Conservation (phyloP, 1,284 basidiomycete species). For the Polyporus tsugae region DNA sequence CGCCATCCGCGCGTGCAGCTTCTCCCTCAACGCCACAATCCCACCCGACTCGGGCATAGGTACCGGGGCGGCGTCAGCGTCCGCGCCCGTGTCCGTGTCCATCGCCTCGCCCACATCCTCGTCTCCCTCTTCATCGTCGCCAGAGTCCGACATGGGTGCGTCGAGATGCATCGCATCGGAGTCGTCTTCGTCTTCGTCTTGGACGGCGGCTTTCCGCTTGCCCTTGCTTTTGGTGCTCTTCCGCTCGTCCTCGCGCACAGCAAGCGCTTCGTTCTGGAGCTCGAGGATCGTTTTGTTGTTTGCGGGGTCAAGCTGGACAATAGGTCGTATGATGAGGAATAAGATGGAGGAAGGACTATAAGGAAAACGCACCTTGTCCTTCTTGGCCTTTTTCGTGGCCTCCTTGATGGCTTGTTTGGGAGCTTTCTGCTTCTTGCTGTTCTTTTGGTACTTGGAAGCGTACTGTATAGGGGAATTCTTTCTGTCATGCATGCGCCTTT, state of each 20-base stretch:
- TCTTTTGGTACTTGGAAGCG: slow-evolving; percentile 86
- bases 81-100: slow-evolving; percentile 29
- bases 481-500: neutral
- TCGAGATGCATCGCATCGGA: slow-evolving; percentile 49
- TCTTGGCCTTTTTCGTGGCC: slow-evolving; percentile 83
- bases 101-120: slow-evolving; percentile 39
- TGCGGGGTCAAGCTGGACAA: slow-evolving; percentile 78
- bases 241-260: slow-evolving; percentile 38
- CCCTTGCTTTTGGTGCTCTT: slow-evolving; percentile 46
- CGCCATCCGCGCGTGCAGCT: slow-evolving; percentile 82
- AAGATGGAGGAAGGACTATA: neutral
- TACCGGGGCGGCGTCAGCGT: slow-evolving; percentile 44
- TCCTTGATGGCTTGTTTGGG: slow-evolving; percentile 88
- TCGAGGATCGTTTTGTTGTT: slow-evolving; percentile 87
- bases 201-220: slow-evolving; percentile 57
- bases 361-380: slow-evolving; percentile 8
- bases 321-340: neutral
- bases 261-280: slow-evolving; percentile 66
- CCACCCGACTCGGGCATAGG: slow-evolving; percentile 76
- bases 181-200: slow-evolving; percentile 46
- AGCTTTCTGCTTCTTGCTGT: slow-evolving; percentile 86
- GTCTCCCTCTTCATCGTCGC: slow-evolving; percentile 40
- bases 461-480: slow-evolving; percentile 27
- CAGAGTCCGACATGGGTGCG: slow-evolving; percentile 39
- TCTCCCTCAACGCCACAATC: slow-evolving; percentile 78